Conservation (phyloP, 2,329 filamentous ascomycete genomes). For the Grosmannia huntii region DNA sequence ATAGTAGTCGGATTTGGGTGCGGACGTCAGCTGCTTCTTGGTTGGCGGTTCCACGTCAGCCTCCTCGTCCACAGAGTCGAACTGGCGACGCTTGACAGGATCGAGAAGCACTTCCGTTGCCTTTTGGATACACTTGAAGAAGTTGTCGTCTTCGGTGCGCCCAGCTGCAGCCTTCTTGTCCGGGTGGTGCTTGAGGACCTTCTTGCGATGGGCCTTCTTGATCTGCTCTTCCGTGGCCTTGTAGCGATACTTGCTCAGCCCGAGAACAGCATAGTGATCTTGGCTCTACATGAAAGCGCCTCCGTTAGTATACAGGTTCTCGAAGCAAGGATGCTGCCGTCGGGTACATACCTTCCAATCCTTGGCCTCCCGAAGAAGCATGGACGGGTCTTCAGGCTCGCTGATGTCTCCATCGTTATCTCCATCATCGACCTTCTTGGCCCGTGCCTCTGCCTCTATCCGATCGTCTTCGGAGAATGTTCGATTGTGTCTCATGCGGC, state of each 20-base stretch:
- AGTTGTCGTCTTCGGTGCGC: conserved; percentile 81
- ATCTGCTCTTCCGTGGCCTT: conserved; percentile 95
- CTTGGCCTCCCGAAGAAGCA: conserved; percentile 89
- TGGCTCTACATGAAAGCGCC: conserved; percentile 47
- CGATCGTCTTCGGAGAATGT: conserved; percentile 98
- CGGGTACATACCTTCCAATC: conserved; percentile 78
- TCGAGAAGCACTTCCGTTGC: conserved; percentile 88
- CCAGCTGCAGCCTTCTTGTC: conserved; percentile 96
- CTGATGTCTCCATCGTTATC: conserved; percentile 81
- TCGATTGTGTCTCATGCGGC: conserved; percentile 88
- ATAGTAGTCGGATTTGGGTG: conserved; percentile 80
- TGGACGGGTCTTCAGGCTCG: conserved; percentile 83
- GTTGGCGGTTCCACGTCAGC: conserved; percentile 84
- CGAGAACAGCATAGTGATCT: conserved; percentile 96
- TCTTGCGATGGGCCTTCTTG: conserved; percentile 97
- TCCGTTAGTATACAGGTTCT: background rate
- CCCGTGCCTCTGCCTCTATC: conserved; percentile 87
- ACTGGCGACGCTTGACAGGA: conserved; percentile 85
- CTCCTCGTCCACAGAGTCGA: conserved; percentile 88
- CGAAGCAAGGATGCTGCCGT: background rate
- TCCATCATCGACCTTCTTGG: conserved; percentile 88
- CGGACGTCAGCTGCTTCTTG: conserved; percentile 61
- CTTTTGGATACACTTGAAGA: conserved; percentile 99
- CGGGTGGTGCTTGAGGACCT: conserved; percentile 97
- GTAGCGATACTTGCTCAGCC: conserved; percentile 82